Evolutionary conservation across 345 rosid genomes (phyloP), one percentile per base, ranked within the genome.

Genomic region (Mangifera indica): DNA sequence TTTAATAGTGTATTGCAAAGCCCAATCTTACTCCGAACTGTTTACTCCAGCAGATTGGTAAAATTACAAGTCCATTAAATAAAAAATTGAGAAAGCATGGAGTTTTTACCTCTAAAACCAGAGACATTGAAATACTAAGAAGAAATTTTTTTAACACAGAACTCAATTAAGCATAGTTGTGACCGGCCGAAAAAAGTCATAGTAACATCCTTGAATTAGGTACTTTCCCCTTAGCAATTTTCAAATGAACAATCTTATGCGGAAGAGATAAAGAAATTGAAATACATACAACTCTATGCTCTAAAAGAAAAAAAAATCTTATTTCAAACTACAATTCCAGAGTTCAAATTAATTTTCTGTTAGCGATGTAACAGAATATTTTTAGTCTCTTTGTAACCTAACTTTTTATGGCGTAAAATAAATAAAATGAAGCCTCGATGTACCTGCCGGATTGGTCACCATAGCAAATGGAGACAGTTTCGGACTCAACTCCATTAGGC

Each of bases 361-460:
- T 8, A 10, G 49, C 7, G 7, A 37, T 37, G 40, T 5, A 5
- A 6, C 0, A 3, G 7, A 37, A 9, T 5, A 37, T 7, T 37
- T 37, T 6, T 37, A 6, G 9, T 7, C 8, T 37, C 42, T 7
- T 7, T 37, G 9, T 37, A 37, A 37, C 8, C 42, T 37, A 37
- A 37, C 42, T 5, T 37, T 37, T 7, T 37, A 58, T 1, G n/a
- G 54, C 13, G 26, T 26, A 54, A 66, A 29, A 20, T 12, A 66
- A 29, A 20, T 12, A 32, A 5, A 32, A 55, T 12, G 13, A 60
- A 53, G 22, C 42, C 9, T 1, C 45, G 7, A 63, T 46, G 20
- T 70, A 84, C 96, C 89, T 76, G 18, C 83, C 29, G 1, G 78
- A 72, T 62, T 77, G 86, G 60, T 83, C 85, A 65, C 78, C 88